phyloP scores from a whole-genome alignment of 495 filamentous ascomycete species.

The Parathielavia hyrcaniae region DNA sequence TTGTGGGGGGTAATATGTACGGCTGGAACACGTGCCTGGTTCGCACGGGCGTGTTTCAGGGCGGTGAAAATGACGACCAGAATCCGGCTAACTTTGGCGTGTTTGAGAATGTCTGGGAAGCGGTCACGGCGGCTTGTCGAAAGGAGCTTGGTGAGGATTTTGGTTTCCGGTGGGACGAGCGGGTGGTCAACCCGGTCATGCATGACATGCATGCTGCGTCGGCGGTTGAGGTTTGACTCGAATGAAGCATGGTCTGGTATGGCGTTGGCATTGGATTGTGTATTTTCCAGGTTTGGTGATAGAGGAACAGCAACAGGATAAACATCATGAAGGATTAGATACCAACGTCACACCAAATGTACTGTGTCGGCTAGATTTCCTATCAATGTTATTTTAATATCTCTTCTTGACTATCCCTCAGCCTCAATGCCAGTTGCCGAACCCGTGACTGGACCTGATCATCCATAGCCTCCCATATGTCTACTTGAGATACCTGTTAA shows the following conservation, averaged over 20 bases:
- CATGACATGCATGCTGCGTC: constrained; percentile 45
- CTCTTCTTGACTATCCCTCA: too few relatives aligned
- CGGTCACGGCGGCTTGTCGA: constrained; percentile 93
- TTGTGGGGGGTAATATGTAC: constrained; percentile 74
- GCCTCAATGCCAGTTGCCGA: too few relatives aligned
- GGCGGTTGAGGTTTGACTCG: constrained; percentile 48
- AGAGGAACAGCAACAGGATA: too few relatives aligned
- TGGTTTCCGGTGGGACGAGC: constrained; percentile 41
- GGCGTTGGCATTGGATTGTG: neutral
- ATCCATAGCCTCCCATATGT: too few relatives aligned
- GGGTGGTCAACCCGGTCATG: constrained; percentile 55
- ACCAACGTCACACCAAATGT: too few relatives aligned
- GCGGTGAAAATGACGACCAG: constrained; percentile 78
- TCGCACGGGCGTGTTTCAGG: constrained; percentile 49
- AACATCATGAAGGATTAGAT: too few relatives aligned
- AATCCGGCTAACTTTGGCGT: constrained; percentile 92
- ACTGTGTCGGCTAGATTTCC: too few relatives aligned
- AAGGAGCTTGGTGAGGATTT: constrained; percentile 65
- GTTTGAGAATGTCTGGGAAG: constrained; percentile 73
- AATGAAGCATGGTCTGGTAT: neutral
- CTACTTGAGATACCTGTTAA: too few relatives aligned
- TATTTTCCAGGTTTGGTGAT: too few relatives aligned
- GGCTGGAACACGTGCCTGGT: constrained; percentile 84
- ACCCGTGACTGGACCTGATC: too few relatives aligned
- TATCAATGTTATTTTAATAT: too few relatives aligned